Conservation (phyloP, 2,329 filamentous ascomycete genomes). For the Pyrenophora teres region DNA sequence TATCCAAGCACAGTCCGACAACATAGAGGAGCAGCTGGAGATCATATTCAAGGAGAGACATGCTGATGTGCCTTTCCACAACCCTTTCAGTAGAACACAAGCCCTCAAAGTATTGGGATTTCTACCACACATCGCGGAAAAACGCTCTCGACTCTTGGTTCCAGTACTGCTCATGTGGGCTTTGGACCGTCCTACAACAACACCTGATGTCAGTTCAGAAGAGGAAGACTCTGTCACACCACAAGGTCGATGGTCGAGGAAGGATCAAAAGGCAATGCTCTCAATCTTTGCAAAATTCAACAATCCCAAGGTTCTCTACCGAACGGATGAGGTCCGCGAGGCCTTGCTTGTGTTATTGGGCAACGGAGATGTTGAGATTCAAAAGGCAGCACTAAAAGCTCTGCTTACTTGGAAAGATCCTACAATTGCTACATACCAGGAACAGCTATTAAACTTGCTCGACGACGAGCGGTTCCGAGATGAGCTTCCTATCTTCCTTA, state of each 20-base stretch:
- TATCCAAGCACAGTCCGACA: slow-evolving; percentile 21
- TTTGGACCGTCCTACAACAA: slow-evolving; percentile 22
- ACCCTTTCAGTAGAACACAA: slow-evolving; percentile 69
- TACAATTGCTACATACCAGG: slow-evolving; percentile 75
- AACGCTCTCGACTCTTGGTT: slow-evolving; percentile 79
- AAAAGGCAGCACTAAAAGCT: slow-evolving; percentile 81
- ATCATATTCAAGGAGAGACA: slow-evolving; percentile 69
- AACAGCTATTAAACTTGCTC: slow-evolving; percentile 82
- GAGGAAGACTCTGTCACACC: slow-evolving; percentile 21
- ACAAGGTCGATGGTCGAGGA: slow-evolving; percentile 65
- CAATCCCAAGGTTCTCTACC: slow-evolving; percentile 85
- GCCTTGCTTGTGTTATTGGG: slow-evolving; percentile 75
- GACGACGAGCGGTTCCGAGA: slow-evolving; percentile 93
- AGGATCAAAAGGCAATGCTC: slow-evolving; percentile 83
- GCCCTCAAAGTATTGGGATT: slow-evolving; percentile 78
- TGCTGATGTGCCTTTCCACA: slow-evolving; percentile 55
- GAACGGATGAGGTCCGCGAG: slow-evolving; percentile 73
- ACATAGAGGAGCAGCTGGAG: slow-evolving; percentile 60
- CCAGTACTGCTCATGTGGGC: slow-evolving; percentile 86
- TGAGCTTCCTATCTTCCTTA: slow-evolving; percentile 86
- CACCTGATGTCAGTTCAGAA: background rate
- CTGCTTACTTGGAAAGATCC: slow-evolving; percentile 88
- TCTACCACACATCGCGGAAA: slow-evolving; percentile 79
- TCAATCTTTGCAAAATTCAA: slow-evolving; percentile 80
- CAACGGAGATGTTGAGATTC: slow-evolving; percentile 89